These are phyloP conservation scores for Pulicaria dysenterica DNA, from an alignment of 129 eudicot species.

Conservation along the genomic window DNA sequence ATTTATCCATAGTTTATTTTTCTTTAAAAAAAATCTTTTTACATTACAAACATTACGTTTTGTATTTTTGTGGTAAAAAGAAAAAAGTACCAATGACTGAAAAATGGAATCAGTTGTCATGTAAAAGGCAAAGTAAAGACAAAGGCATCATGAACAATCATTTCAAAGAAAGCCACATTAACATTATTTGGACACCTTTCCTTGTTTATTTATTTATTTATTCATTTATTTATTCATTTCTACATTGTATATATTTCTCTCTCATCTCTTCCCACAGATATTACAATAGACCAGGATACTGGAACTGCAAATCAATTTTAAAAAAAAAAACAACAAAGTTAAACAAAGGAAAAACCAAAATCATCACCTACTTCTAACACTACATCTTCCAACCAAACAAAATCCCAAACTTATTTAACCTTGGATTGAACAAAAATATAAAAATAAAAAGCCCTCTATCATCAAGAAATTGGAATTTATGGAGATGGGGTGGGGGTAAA, in stretches of 20 bases:
- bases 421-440: slow-evolving; percentile 9
- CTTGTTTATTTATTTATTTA: slow-evolving; percentile 18
- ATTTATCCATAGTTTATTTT: no score
- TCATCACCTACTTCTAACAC: slow-evolving; percentile 32
- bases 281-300: slow-evolving; percentile 22
- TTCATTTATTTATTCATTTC: slow-evolving; percentile 10
- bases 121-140: slow-evolving; percentile 24
- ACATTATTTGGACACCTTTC: slow-evolving; percentile 19
- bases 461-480: not conserved
- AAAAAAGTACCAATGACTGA: slow-evolving; percentile 16
- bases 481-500: slow-evolving; percentile 13
- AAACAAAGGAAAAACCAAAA: slow-evolving; percentile 36
- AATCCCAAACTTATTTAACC: slow-evolving; percentile 22
- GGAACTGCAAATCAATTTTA: slow-evolving; percentile 21
- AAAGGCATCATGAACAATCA: slow-evolving; percentile 31
- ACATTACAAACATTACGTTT: no score
- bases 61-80: not conserved
- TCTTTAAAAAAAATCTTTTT: no score
- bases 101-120: slow-evolving; percentile 20
- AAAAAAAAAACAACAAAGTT: not conserved
- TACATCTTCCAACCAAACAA: slow-evolving; percentile 36
- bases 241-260: slow-evolving; percentile 25
- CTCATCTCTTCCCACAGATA: slow-evolving; percentile 5
- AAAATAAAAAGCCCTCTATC: slow-evolving; percentile 22
- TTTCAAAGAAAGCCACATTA: slow-evolving; percentile 25